Evolutionary conservation across 345 rosid species (phyloP), one percentile per base, ranked within the genome.

Genomic region (Syzygium oleosum): DNA sequence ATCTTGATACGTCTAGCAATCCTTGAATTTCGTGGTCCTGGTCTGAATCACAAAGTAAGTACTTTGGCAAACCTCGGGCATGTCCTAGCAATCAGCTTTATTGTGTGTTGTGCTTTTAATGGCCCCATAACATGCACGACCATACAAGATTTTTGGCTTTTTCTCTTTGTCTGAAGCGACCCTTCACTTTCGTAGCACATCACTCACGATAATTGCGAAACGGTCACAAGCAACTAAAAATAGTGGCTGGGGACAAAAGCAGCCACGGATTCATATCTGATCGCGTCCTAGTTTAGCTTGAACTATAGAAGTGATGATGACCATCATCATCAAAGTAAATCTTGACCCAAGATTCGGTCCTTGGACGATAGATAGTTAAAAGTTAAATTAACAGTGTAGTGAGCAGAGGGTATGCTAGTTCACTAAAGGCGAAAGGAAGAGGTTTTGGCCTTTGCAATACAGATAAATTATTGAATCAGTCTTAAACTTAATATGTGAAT

Each of bases 401-500:
- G n/a, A 5, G 27, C 4, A 9, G 80, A 10, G 10, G 19, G 80
- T 19, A 34, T 38, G 27, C 80, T 38, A 2, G 15, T 73, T 34
- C 49, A 31, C 79, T 19, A 9, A 73, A 73, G 49, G 25, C 8
- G 49, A 22, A 9, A 34, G 14, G 46, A 73, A 73, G 9, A 61
- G 34, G 73, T 34, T 61, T 61, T n/a, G 9, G 73, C 73, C 17
- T n/a, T 0, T n/a, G 4, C 73, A 7, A 3, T 1, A n/a, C 29
- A 7, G 73, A 58, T 3, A 58, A 58, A 14, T 11, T 4, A 15
- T 25, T 3, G 29, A 25, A 58, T 25, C 27, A 58, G 7, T n/a
- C 9, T 4, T 6, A n/a, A n/a, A n/a, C 2, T 3, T 61, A 27
- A n/a, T n/a, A 4, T n/a, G 0, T 2, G 0, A 3, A n/a, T 61